phyloP scores from a whole-genome alignment of 306 rosid genomes.

The Ormosia emarginata region DNA sequence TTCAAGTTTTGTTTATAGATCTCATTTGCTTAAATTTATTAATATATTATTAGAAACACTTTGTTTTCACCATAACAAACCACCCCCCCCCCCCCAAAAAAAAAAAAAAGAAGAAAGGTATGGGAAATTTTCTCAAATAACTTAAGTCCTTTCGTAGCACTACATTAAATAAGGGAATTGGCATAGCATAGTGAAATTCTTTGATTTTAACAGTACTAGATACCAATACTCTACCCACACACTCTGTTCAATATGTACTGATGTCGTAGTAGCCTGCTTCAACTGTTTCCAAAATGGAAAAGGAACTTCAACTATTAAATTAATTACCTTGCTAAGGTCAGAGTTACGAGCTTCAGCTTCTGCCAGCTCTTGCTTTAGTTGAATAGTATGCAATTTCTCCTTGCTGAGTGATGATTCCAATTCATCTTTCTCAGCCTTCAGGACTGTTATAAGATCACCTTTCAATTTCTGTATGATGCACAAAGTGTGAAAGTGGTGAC shows the following conservation, averaged over 20 bases:
- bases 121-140: background rate
- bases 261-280: background rate
- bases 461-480: slow-evolving; percentile 48
- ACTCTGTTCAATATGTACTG: background rate
- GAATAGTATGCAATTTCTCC: slow-evolving; percentile 59
- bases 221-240: background rate
- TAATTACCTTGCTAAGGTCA: slow-evolving; percentile 76
- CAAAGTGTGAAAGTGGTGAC: slow-evolving; percentile 7
- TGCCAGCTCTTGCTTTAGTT: slow-evolving; percentile 67
- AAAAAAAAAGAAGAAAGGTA: background rate
- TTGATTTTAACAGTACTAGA: background rate
- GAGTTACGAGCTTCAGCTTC: slow-evolving; percentile 67
- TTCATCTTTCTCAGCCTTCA: slow-evolving; percentile 79
- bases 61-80: background rate
- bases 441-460: slow-evolving; percentile 47
- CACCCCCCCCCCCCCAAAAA: background rate
- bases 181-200: slow-evolving; percentile 1
- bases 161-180: background rate
- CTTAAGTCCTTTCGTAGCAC: background rate
- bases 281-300: background rate
- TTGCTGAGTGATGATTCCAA: slow-evolving; percentile 65
- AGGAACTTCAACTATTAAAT: background rate
- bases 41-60: background rate
- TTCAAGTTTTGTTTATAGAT: background rate
- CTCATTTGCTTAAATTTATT: background rate